Conservation (phyloP, 352 stramenopile species). For the Globisporangium middletonii region DNA sequence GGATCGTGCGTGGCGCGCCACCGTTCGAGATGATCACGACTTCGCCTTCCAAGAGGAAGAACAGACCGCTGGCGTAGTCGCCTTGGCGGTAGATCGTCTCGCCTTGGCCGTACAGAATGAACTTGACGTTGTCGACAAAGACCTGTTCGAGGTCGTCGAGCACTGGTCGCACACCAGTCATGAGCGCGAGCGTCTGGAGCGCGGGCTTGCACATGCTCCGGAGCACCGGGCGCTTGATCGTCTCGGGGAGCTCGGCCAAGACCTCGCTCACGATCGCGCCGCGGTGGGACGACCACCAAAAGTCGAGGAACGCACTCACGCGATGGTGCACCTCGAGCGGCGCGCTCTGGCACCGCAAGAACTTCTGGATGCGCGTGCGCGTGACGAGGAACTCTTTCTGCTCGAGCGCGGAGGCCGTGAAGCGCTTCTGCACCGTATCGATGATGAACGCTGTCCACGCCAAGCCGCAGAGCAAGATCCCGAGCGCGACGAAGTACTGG, state of each 20-base stretch:
- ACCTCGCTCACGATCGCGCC: constrained; percentile 34
- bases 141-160: constrained; percentile 25
- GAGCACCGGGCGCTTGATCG: constrained; percentile 23
- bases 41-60: constrained; percentile 25
- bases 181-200: constrained; percentile 23
- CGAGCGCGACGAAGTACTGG: constrained; percentile 25
- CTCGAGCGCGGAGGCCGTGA: constrained; percentile 34
- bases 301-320: constrained; percentile 39
- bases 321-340: constrained; percentile 29
- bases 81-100: constrained; percentile 30
- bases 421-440: constrained; percentile 40
- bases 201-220: constrained; percentile 25
- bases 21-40: constrained; percentile 2
- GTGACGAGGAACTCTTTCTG: constrained; percentile 40
- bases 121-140: constrained; percentile 31
- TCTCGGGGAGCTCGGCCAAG: constrained; percentile 22
- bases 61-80: constrained; percentile 24
- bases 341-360: constrained; percentile 33
- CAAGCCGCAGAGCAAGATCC: constrained; percentile 40
- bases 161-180: constrained; percentile 14
- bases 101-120: constrained; percentile 33
- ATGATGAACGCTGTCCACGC: constrained; percentile 35
- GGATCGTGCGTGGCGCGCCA: constrained; percentile 8
- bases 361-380: constrained; percentile 30
- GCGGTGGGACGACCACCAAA: constrained; percentile 40